These are phyloP conservation scores for Fusarium stilboides DNA, from an alignment of 2,329 filamentous ascomycete genomes.

Conservation along the genomic window DNA sequence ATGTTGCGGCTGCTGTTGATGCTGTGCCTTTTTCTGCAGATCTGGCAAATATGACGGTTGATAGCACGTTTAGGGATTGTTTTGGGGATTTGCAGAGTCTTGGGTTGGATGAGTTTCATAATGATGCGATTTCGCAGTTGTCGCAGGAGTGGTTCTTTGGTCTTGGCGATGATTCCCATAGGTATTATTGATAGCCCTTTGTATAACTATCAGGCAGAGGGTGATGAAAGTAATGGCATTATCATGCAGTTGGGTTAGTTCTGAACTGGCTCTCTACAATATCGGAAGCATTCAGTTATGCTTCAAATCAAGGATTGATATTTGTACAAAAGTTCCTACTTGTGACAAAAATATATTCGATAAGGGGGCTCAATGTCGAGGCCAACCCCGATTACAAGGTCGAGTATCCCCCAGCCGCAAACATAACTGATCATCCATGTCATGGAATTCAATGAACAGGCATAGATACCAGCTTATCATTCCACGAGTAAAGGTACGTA, in stretches of 20 bases:
- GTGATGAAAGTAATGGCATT: no score
- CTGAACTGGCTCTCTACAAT: no score
- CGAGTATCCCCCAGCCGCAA: background rate
- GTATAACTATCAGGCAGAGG: no score
- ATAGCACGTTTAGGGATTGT: slow-evolving; percentile 57
- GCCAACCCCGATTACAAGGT: no score
- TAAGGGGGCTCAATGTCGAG: no score
- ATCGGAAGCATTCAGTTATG: no score
- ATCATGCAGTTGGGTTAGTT: no score
- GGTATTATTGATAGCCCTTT: no score
- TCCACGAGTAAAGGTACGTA: background rate
- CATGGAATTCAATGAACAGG: background rate
- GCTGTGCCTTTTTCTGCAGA: slow-evolving; percentile 20
- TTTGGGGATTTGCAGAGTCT: slow-evolving; percentile 52
- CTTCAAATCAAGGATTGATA: no score
- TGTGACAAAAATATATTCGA: no score
- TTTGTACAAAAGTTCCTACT: no score
- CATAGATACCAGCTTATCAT: rapidly evolving
- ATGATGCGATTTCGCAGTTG: slow-evolving; percentile 49
- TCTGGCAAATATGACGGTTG: slow-evolving; percentile 53
- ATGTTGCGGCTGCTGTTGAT: slow-evolving; percentile 12
- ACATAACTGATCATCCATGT: background rate
- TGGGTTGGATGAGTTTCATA: slow-evolving; percentile 45
- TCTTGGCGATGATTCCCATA: slow-evolving; percentile 30
- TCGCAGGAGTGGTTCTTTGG: slow-evolving; percentile 45